Percentiles rank a stretch among this genome's conserved stretches.
phyloP scores from a whole-genome alignment of 23 red algal genomes.

The Agarophyton chilense region DNA sequence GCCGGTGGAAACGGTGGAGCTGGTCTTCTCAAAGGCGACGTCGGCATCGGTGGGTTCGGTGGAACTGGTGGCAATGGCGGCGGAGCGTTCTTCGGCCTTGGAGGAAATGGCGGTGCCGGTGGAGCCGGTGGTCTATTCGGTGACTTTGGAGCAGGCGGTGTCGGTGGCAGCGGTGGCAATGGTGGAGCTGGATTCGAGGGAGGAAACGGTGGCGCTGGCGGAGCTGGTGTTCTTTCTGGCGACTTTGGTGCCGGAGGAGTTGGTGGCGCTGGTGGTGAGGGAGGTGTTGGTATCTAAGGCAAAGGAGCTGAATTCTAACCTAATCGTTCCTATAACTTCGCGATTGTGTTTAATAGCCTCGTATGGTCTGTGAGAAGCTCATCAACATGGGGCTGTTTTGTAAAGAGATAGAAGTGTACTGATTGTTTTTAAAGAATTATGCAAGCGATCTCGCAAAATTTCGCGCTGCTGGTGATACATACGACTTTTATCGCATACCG shows the following conservation, averaged over 20 bases:
- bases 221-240: neutral
- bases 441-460: no score
- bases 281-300: no score
- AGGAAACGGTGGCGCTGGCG: neutral
- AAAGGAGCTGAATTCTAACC: no score
- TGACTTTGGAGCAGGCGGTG: neutral
- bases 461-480: no score
- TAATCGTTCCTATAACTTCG: no score
- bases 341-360: no score
- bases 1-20: neutral
- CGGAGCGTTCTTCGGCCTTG: neutral
- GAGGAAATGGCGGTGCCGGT: neutral
- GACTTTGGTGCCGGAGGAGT: conserved; percentile 8
- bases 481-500: no score
- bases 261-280: no score
- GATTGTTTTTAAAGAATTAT: no score
- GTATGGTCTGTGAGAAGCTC: no score
- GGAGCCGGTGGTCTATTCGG: neutral
- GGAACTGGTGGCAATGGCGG: neutral
- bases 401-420: no score
- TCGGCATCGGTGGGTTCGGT: neutral
- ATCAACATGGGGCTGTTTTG: no score
- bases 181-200: neutral
- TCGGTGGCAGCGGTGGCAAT: neutral
- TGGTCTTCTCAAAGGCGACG: conserved; percentile 5